Conservation (phyloP, 2,329 filamentous ascomycete genomes). For the Penicillium thymicola region DNA sequence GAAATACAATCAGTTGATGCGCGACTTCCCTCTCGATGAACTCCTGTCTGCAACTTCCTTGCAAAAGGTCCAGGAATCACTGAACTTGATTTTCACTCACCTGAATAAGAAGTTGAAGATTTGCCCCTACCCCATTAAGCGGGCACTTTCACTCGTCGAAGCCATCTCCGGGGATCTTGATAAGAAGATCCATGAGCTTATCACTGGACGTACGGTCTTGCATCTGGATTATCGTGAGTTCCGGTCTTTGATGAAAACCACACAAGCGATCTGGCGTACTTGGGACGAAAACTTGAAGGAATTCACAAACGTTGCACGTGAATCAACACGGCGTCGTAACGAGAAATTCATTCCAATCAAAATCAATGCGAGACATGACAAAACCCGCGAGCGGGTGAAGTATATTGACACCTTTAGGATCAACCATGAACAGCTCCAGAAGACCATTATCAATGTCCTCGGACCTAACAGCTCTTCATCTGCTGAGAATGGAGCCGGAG, state of each 20-base stretch:
- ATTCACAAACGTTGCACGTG: conserved; percentile 94
- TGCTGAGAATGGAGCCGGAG: conserved; percentile 40
- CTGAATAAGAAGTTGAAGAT: conserved; percentile 98
- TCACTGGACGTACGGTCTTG: conserved; percentile 84
- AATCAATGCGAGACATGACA: conserved; percentile 79
- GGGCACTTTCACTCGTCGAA: conserved; percentile 90
- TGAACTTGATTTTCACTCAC: conserved; percentile 86
- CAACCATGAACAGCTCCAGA: conserved; percentile 95
- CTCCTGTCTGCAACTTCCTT: conserved; percentile 87
- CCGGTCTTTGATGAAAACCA: conserved; percentile 74
- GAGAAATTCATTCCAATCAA: conserved; percentile 99
- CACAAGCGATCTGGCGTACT: conserved; percentile 79
- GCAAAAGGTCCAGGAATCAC: conserved; percentile 81
- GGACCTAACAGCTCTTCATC: conserved; percentile 67
- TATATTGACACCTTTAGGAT: conserved; percentile 94
- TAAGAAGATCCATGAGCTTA: conserved; percentile 74
- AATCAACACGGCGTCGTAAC: conserved; percentile 86
- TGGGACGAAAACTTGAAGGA: conserved; percentile 98
- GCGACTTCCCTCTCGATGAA: conserved; percentile 95
- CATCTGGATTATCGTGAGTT: conserved; percentile 93
- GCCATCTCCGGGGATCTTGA: conserved; percentile 94
- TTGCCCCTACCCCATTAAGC: conserved; percentile 88
- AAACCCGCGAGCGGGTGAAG: conserved; percentile 84
- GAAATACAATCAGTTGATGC: conserved; percentile 98
- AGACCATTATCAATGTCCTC: conserved; percentile 95